Base-by-base conservation (phyloP, 192 early-diverging fungal genomes). In the Backusella morwellensis region DNA sequence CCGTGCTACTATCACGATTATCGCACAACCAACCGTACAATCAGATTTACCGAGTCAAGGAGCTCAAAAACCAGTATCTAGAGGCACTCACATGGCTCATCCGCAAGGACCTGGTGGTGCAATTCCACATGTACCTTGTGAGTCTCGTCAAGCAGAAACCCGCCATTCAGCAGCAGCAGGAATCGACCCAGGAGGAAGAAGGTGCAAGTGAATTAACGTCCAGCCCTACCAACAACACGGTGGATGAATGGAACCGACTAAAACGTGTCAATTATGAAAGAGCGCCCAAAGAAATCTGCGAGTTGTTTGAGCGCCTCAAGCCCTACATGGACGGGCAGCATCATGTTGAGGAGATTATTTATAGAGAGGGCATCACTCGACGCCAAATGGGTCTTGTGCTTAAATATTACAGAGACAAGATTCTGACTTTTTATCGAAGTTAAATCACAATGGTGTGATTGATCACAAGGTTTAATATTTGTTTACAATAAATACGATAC, bases 71-170 rank as follows among this genome's bases (percentile, higher is more conserved):
- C 11, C 83, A 92, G 77, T 93, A 95, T 70, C 84, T 95, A n/a
- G 95, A 97, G 63, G 90, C 95, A 35, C 82, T 97, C 34, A 93
- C 92, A 1, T 93, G 91, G 75, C 80, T 98, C 69, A 84, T 98
- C 42, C 86, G 94, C 35, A 89, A 95, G 75, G 88, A 91, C 35
- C 70, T 92, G 6, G 86, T 97, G 23, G 88, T 91, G 8, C 96
- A 98, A 78, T 81, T 94, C 35, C 94, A 97, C 77, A 94, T 92
- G 72, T 96, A 92, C 78, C 83, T 93, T 4, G 70, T 91, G 21
- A 73, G 93, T 21, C 91, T 91, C 0, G 85, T 80, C 77, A 32
- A 88, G 88, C 17, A 42, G 77, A 82, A 29, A 75, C 81, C 34
- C 77, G 77, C 9, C 1, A 36, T 40, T 14, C 59, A 35, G 23